phyloP scores from a whole-genome alignment of 768 basidiomycete species.

The Suillus luteus region DNA sequence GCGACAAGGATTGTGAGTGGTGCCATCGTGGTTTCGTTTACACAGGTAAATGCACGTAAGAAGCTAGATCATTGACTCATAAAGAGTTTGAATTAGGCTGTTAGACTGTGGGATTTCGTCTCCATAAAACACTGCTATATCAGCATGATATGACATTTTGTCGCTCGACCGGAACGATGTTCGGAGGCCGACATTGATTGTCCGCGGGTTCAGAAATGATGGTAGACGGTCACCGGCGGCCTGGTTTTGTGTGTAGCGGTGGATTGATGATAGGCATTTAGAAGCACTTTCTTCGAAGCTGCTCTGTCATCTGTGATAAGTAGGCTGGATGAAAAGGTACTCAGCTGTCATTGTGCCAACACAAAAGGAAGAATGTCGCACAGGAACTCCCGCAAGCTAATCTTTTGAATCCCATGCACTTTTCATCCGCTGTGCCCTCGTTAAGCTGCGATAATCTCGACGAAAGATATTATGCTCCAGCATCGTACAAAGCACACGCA shows the following conservation, averaged over 20 bases:
- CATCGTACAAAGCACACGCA: neutral
- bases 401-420: neutral
- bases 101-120: neutral
- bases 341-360: neutral
- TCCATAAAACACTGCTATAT: neutral
- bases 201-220: neutral
- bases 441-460: neutral
- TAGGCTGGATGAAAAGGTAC: too few relatives aligned
- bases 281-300: neutral
- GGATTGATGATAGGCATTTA: neutral
- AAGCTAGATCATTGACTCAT: neutral
- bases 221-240: neutral
- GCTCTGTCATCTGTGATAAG: neutral
- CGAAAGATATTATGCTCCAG: neutral
- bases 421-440: neutral
- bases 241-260: neutral
- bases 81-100: neutral
- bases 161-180: neutral
- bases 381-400: neutral
- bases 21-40: slow-evolving; percentile 18
- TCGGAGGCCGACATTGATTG: slow-evolving; percentile 1
- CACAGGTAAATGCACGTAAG: neutral
- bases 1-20: slow-evolving; percentile 52
- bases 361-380: neutral
- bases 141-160: neutral